phyloP scores from a whole-genome alignment of 208 protist species.

The Leishmania braziliensis region DNA sequence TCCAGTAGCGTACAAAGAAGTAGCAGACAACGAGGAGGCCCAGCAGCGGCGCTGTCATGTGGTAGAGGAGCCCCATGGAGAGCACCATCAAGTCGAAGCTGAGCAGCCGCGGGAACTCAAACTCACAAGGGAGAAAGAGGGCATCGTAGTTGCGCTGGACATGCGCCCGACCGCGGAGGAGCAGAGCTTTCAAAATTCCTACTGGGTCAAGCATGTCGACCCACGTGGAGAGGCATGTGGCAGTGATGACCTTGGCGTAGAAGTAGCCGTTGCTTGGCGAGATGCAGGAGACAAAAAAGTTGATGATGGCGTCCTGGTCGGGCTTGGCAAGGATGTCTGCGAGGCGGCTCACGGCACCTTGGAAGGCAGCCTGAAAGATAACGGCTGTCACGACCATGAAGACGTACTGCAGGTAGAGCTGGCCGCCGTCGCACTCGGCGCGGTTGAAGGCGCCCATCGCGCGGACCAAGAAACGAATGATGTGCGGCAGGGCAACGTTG shows the following conservation, averaged over 20 bases:
- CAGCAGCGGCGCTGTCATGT: constrained; percentile 83
- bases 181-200: constrained; percentile 45
- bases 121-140: constrained; percentile 61
- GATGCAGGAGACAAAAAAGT: constrained; percentile 75
- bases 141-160: constrained; percentile 80
- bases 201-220: constrained; percentile 66
- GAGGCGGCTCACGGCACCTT: constrained; percentile 63
- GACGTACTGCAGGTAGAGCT: constrained; percentile 78
- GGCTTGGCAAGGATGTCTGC: constrained; percentile 39
- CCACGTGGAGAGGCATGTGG: constrained; percentile 64
- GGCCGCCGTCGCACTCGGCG: constrained; percentile 54
- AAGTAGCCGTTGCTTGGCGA: constrained; percentile 78
- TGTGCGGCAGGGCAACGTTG: constrained; percentile 71
- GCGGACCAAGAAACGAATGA: constrained; percentile 67
- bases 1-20: constrained; percentile 74
- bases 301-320: constrained; percentile 40
- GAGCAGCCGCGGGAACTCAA: constrained; percentile 59
- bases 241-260: constrained; percentile 81
- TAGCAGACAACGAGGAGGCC: constrained; percentile 62
- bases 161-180: constrained; percentile 47
- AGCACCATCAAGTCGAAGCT: constrained; percentile 81
- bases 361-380: constrained; percentile 83
- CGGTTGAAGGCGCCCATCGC: constrained; percentile 78
- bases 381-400: constrained; percentile 90
- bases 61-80: constrained; percentile 82